Conservation (phyloP, 352 stramenopile genomes). For the Globisporangium iwayamae region DNA sequence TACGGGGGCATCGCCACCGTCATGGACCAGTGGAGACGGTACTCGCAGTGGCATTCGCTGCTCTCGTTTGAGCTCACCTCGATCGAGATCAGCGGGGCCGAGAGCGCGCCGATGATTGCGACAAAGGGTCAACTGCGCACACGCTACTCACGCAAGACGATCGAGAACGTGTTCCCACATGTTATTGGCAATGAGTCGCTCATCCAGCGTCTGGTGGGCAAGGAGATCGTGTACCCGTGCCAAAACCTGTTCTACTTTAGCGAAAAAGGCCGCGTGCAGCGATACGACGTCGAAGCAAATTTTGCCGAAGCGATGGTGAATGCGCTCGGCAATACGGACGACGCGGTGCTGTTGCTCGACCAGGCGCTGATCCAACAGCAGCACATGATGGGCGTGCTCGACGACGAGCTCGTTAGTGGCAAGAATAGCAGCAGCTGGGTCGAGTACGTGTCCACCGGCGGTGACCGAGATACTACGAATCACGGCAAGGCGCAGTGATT, state of each 20-base stretch:
- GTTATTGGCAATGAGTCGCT: slow-evolving; percentile 28
- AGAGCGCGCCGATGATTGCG: slow-evolving; percentile 23
- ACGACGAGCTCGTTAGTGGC: background rate
- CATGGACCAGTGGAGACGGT: slow-evolving; percentile 21
- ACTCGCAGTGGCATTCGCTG: slow-evolving; percentile 16
- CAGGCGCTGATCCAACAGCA: slow-evolving; percentile 27
- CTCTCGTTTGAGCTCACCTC: slow-evolving; percentile 5
- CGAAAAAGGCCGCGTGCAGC: slow-evolving; percentile 20
- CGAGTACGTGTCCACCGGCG: background rate
- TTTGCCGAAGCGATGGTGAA: slow-evolving; percentile 34
- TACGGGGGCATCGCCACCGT: slow-evolving; percentile 11
- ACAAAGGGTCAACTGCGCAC: slow-evolving; percentile 27
- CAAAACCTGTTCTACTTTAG: slow-evolving; percentile 38
- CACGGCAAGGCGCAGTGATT: too few species aligned
- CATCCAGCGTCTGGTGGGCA: slow-evolving; percentile 39
- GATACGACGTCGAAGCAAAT: slow-evolving; percentile 30
- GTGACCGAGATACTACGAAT: too few species aligned
- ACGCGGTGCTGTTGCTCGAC: slow-evolving; percentile 33
- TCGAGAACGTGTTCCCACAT: slow-evolving; percentile 46
- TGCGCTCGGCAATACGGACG: slow-evolving; percentile 26
- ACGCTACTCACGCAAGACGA: slow-evolving; percentile 39
- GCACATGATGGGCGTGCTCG: slow-evolving; percentile 15
- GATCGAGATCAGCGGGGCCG: slow-evolving; percentile 15
- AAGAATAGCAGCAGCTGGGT: background rate
- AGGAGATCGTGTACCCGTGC: slow-evolving; percentile 36